Base-by-base conservation (phyloP, 208 protist species). In the Leishmania martiniquensis region DNA sequence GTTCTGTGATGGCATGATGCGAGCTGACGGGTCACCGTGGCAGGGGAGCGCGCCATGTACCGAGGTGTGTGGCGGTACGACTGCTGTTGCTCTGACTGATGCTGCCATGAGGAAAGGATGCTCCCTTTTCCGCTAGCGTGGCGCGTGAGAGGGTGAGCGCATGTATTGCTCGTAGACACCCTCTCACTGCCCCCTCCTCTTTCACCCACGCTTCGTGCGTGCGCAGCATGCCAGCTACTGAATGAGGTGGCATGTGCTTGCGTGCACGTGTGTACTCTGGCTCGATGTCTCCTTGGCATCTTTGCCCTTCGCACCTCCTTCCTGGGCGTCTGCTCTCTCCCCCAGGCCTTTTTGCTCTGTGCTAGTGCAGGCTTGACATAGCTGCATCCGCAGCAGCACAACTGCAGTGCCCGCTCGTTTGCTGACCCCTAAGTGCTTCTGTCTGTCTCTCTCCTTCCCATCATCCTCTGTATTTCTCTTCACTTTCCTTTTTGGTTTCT, bases 1-100 rank as follows among this genome's bases (percentile, higher is more conserved):
- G 63, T 47, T 42, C 55, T 77, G 72, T 82, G 22, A 71, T 32
- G 25, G 62, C 62, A 20, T 44, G 12, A 45, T 52, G 29, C 4
- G 42, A 22, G 10, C 5, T 25, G 42, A 2, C 29, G 25, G 25
- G 67, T 54, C 67, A 6, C 13, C 12, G 45, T 4, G 39, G 65
- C 39, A 52, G 44, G 52, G 65, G n/a, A 34, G 65, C 42, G 44
- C 12, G 9, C 10, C 13, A 17, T 13, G 52, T 57, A 57, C n/a
- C 55, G n/a, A n/a, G 5, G 12, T 60, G 55, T 34, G 55, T 60
- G 55, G 0, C n/a, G n/a, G n/a, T 60, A n/a, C 55, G n/a, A 7
- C 25, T 29, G 17, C 25, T 60, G 22, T 12, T 60, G 55, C 15
- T n/a, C n/a, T n/a, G n/a, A n/a, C n/a, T n/a, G n/a, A n/a, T 60